Evolutionary conservation across 371 early-diverging fungal genomes (phyloP).

Genomic region (Coemansia sp.): DNA sequence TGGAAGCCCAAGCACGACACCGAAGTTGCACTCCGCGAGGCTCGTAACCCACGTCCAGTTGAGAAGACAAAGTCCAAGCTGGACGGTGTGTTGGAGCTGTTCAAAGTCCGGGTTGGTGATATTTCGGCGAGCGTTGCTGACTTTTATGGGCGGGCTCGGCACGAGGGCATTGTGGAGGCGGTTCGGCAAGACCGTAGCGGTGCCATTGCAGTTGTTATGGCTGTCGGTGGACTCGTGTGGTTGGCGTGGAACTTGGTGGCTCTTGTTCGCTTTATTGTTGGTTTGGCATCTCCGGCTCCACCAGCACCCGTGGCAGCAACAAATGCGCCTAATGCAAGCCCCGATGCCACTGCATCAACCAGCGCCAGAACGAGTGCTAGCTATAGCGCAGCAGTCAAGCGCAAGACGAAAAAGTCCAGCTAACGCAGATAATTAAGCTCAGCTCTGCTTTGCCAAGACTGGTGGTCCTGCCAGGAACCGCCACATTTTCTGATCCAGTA

Average conservation of each 20-base stretch:
- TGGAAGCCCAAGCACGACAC: slow-evolving; percentile 64
- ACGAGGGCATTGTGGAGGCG: slow-evolving; percentile 23
- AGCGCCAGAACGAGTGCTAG: background rate
- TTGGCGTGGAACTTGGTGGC: slow-evolving; percentile 29
- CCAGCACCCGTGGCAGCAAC: background rate
- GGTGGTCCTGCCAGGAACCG: background rate
- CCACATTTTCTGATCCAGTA: background rate
- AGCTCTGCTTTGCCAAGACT: background rate
- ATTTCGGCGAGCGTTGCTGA: slow-evolving; percentile 19
- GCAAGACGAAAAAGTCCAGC: slow-evolving; percentile 9
- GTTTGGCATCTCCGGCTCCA: slow-evolving; percentile 1
- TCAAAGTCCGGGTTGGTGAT: slow-evolving; percentile 29
- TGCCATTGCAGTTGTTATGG: slow-evolving; percentile 34
- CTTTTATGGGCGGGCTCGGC: slow-evolving; percentile 16
- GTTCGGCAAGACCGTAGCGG: slow-evolving; percentile 31
- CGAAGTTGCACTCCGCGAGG: slow-evolving; percentile 50
- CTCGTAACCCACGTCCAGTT: slow-evolving; percentile 29
- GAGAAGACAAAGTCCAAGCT: slow-evolving; percentile 12
- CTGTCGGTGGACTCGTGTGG: slow-evolving; percentile 27
- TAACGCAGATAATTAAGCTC: background rate
- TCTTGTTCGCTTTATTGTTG: slow-evolving; percentile 13
- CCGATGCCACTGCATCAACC: slow-evolving; percentile 7
- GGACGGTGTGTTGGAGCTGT: slow-evolving; percentile 12
- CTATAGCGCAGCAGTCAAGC: slow-evolving; percentile 7
- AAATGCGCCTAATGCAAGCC: background rate